Percentiles rank a stretch among this genome's conserved stretches.
These are phyloP conservation scores for Aureococcus anophagefferens DNA, from an alignment of 108 stramenopile genomes.

Conservation along the genomic window DNA sequence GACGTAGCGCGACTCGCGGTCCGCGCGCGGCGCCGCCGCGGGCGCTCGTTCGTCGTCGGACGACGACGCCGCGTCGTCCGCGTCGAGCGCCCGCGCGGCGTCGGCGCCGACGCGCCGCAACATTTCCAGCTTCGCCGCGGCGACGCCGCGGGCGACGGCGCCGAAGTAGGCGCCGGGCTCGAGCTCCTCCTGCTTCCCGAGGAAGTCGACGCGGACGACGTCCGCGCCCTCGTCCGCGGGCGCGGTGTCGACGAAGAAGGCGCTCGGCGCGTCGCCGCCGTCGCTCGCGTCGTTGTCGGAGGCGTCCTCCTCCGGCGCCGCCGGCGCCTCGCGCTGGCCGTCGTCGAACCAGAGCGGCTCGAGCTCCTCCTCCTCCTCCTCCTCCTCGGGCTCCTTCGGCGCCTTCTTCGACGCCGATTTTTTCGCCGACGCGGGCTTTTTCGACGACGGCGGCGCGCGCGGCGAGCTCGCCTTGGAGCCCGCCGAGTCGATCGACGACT, in stretches of 20 bases:
- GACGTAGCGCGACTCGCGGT: no score
- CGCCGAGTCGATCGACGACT: no score
- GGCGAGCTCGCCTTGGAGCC: no score
- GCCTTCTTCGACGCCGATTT: no score
- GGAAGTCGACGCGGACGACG: neutral
- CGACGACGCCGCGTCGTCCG: neutral
- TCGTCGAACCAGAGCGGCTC: no score
- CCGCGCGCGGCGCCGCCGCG: neutral
- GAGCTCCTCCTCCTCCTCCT: no score
- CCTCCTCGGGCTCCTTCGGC: no score
- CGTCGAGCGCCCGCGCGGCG: neutral
- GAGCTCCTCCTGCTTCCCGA: neutral
- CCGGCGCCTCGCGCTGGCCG: neutral
- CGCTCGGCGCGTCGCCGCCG: neutral
- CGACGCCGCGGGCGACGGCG: neutral
- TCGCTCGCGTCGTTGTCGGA: no score
- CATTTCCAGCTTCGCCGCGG: neutral
- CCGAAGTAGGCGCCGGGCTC: neutral
- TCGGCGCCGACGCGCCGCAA: neutral
- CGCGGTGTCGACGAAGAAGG: neutral
- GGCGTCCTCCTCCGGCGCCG: neutral
- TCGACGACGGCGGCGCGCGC: no score
- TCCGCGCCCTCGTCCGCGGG: neutral
- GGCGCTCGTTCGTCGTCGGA: neutral
- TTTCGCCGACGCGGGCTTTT: no score